These are phyloP conservation scores for Odonthalia washingtoniensis DNA, from an alignment of 31 red algal genomes.

Conservation along the genomic window DNA sequence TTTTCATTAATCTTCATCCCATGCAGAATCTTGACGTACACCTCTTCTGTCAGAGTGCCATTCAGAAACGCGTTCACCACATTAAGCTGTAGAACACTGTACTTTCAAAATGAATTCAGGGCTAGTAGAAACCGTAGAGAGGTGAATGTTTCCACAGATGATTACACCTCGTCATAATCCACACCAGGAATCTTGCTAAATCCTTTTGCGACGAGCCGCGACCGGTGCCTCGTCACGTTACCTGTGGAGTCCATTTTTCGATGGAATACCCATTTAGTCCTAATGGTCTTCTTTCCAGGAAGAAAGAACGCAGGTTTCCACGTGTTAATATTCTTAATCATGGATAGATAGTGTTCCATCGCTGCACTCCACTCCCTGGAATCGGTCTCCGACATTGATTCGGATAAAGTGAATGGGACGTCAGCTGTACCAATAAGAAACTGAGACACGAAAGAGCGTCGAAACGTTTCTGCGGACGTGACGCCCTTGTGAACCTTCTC, in stretches of 20 bases:
- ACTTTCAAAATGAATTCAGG: neutral
- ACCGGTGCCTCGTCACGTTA: constrained; percentile 5
- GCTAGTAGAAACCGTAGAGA: constrained; percentile 27
- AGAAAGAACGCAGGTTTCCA: constrained; percentile 13
- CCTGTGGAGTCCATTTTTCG: constrained; percentile 26
- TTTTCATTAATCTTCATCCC: constrained; percentile 12
- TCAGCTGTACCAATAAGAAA: neutral
- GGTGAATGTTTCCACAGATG: constrained; percentile 16
- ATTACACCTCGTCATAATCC: constrained; percentile 45
- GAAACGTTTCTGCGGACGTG: constrained; percentile 2
- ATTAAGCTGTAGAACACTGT: constrained; percentile 22
- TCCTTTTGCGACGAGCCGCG: constrained; percentile 35
- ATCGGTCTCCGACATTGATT: neutral
- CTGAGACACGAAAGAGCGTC: constrained; percentile 1
- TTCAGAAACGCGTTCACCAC: constrained; percentile 56
- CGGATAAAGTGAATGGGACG: neutral
- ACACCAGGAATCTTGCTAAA: constrained; percentile 45
- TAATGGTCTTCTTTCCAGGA: neutral
- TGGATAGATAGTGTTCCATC: neutral
- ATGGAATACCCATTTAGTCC: constrained; percentile 12
- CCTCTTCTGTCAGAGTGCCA: constrained; percentile 35
- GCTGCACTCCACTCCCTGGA: neutral
- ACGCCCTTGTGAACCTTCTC: neutral
- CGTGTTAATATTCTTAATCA: constrained; percentile 11
- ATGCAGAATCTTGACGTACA: constrained; percentile 38